Conservation (phyloP, 352 stramenopile genomes). For the Globisporangium orthogonon region DNA sequence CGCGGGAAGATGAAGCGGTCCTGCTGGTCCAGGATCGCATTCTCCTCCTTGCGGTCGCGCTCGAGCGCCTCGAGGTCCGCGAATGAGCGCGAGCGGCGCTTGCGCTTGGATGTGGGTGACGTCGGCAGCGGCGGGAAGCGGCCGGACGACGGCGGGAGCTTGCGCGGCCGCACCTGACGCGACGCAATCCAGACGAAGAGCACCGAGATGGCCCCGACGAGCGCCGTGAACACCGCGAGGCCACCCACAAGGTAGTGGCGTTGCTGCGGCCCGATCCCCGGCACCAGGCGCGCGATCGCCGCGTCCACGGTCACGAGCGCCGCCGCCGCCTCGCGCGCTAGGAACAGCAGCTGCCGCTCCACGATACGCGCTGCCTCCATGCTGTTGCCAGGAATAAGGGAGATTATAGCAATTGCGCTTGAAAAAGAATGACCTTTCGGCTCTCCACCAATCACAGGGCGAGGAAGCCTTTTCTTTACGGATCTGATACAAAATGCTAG, state of each 20-base stretch:
- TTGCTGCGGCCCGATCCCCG: constrained; percentile 18
- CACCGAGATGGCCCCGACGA: constrained; percentile 33
- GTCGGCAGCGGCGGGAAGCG: constrained; percentile 28
- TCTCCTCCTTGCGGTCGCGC: constrained; percentile 56
- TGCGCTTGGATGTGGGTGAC: constrained; percentile 69
- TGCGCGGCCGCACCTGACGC: constrained; percentile 63
- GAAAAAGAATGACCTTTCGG: too few relatives aligned
- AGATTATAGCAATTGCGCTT: too few relatives aligned
- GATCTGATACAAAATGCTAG: too few relatives aligned
- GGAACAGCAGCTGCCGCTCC: constrained; percentile 5
- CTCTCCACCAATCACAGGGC: too few relatives aligned
- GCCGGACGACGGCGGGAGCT: constrained; percentile 20
- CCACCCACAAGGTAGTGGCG: constrained; percentile 42
- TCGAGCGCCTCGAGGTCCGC: constrained; percentile 57
- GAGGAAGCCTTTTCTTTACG: too few relatives aligned
- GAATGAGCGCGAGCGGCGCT: constrained; percentile 70
- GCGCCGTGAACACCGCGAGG: constrained; percentile 32
- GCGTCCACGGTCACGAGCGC: constrained; percentile 8
- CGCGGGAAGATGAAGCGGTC: constrained; percentile 62
- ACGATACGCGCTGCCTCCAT: constrained; percentile 7
- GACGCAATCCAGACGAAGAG: constrained; percentile 83
- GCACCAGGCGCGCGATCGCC: constrained; percentile 5
- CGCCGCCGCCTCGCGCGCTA: constrained; percentile 6
- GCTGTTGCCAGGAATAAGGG: neutral
- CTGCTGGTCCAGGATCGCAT: constrained; percentile 49